phyloP scores from a whole-genome alignment of 1,284 basidiomycete species.

The Sparassis latifolia region DNA sequence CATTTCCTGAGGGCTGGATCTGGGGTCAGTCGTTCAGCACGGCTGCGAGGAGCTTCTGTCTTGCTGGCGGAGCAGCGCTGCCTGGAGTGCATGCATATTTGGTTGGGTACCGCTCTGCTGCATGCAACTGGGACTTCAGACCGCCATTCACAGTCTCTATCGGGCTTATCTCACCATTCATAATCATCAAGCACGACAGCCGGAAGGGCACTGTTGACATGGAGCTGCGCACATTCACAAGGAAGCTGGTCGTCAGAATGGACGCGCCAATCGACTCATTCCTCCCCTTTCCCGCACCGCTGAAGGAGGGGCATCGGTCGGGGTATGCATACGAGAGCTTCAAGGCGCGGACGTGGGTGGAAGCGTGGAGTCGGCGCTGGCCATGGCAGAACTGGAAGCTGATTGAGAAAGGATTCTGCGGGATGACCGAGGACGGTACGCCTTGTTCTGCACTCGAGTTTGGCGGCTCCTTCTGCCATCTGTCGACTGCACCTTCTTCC shows the following conservation, averaged over 20 bases:
- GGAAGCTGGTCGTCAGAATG: conserved; percentile 14
- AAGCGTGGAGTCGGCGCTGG: conserved; percentile 12
- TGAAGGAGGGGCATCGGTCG: conserved; percentile 16
- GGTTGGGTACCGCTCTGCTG: conserved; percentile 19
- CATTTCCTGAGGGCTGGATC: conserved; percentile 21
- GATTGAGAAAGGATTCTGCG: conserved; percentile 14
- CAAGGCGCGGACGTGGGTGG: conserved; percentile 10
- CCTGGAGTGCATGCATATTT: conserved; percentile 22
- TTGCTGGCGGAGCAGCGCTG: conserved; percentile 19
- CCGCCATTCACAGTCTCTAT: conserved; percentile 16
- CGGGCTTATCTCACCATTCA: conserved; percentile 13
- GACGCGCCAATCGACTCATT: conserved; percentile 16
- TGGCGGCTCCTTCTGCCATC: conserved; percentile 17
- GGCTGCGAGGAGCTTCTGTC: conserved; percentile 10
- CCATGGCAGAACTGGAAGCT: conserved; percentile 16
- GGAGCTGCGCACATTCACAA: conserved; percentile 9
- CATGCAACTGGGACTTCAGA: conserved; percentile 17
- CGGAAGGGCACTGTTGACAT: conserved; percentile 10
- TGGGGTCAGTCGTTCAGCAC: conserved; percentile 20
- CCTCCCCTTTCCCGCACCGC: conserved; percentile 16
- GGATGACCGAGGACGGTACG: conserved; percentile 7
- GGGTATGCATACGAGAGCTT: conserved; percentile 21
- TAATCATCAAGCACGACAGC: conserved; percentile 15
- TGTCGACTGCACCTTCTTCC: neutral
- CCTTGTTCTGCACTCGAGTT: conserved; percentile 20